phyloP scores from a whole-genome alignment of 1,284 basidiomycete genomes.

The Heterobasidion annosum region DNA sequence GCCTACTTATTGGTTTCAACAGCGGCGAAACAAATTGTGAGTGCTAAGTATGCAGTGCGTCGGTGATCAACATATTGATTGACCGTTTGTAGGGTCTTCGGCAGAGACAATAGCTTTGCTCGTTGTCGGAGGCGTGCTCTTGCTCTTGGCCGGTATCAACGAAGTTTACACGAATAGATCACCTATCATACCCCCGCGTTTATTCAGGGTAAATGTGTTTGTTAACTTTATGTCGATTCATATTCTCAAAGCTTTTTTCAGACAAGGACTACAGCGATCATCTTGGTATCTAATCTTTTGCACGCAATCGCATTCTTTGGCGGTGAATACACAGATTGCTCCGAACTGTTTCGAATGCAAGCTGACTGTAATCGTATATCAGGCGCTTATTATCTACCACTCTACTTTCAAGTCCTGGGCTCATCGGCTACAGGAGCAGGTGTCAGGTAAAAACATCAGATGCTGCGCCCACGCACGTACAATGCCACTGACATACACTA shows the following conservation, averaged over 20 bases:
- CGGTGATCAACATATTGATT: not conserved
- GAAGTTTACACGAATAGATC: conserved; percentile 66
- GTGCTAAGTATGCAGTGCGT: not conserved
- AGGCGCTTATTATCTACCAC: conserved; percentile 65
- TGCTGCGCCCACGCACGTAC: not conserved
- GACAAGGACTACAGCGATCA: conserved; percentile 66
- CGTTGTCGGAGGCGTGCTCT: conserved; percentile 52
- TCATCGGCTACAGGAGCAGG: conserved; percentile 70
- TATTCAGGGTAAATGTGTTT: conserved; percentile 49
- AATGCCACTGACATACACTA: not conserved
- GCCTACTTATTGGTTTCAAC: conserved; percentile 80
- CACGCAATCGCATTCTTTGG: conserved; percentile 65
- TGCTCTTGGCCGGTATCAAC: conserved; percentile 52
- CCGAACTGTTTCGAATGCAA: not conserved
- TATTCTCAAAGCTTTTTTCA: conserved; percentile 15
- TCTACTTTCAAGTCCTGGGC: conserved; percentile 77
- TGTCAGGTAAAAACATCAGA: conserved; percentile 38
- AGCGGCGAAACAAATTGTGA: conserved; percentile 62
- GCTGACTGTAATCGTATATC: not conserved
- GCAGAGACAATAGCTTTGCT: conserved; percentile 67
- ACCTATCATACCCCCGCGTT: conserved; percentile 73
- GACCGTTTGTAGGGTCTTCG: conserved; percentile 19
- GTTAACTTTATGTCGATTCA: not conserved
- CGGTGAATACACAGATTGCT: conserved; percentile 18
- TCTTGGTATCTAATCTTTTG: conserved; percentile 54